These are phyloP conservation scores for Trametes maxima DNA, from an alignment of 768 basidiomycete genomes.

Conservation along the genomic window DNA sequence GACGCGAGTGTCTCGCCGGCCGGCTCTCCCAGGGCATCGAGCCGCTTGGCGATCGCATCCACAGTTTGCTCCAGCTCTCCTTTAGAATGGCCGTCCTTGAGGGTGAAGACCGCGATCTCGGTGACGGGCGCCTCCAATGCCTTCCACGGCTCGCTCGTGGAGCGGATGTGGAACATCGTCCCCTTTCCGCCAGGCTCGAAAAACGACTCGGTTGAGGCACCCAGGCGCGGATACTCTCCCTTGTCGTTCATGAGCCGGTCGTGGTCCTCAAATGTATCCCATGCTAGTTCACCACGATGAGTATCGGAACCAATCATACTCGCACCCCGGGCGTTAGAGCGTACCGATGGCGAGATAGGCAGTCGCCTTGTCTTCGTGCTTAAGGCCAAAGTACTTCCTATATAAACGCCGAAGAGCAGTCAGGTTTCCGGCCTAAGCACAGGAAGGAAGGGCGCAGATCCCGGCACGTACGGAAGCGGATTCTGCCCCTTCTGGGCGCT, in stretches of 20 bases:
- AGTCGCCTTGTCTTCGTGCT: constrained; percentile 23
- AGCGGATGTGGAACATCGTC: constrained; percentile 9
- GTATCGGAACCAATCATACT: too few species aligned
- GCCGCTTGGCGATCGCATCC: constrained; percentile 1
- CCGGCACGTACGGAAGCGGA: not conserved
- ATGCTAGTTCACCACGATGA: constrained; percentile 4
- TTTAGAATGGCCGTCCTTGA: constrained; percentile 11
- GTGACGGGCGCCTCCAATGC: constrained; percentile 17
- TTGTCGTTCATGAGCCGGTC: constrained; percentile 16
- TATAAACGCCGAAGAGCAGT: not conserved
- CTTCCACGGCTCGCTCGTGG: constrained; percentile 12
- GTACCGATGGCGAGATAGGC: constrained; percentile 21
- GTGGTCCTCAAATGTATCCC: constrained; percentile 21
- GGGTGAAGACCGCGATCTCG: constrained; percentile 14
- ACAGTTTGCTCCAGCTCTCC: constrained; percentile 4
- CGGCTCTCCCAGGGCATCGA: not conserved
- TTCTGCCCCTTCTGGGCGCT: constrained; percentile 14
- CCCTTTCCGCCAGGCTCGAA: not conserved
- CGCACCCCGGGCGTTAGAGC: not conserved
- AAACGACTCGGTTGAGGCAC: not conserved
- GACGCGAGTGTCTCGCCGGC: constrained; percentile 3
- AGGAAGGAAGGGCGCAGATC: not conserved
- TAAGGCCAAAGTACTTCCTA: constrained; percentile 22
- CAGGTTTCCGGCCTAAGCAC: not conserved
- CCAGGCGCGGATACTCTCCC: constrained; percentile 16